phyloP scores from a whole-genome alignment of 495 filamentous ascomycete genomes.

The Sordaria brevicollis region DNA sequence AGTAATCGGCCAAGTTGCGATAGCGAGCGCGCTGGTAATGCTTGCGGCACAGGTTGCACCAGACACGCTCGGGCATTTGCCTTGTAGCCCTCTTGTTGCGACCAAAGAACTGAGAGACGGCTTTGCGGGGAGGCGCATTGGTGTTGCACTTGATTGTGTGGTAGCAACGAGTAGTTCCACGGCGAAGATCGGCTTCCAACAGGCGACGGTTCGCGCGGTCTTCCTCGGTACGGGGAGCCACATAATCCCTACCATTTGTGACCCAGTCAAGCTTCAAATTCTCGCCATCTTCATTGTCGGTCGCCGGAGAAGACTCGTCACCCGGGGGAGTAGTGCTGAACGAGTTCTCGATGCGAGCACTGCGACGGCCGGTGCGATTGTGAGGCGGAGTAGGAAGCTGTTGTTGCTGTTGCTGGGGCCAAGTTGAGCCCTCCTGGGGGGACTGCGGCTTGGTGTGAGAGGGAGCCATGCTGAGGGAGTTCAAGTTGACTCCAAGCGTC shows the following conservation, averaged over 20 bases:
- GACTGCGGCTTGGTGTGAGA: background rate
- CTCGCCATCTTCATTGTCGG: background rate
- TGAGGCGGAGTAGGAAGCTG: background rate
- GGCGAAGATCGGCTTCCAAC: background rate
- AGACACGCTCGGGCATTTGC: slow-evolving; percentile 51
- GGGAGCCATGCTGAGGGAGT: background rate
- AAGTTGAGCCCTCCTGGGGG: background rate
- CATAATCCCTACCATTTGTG: background rate
- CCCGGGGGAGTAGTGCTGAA: background rate
- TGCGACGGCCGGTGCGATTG: background rate
- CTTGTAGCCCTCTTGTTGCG: slow-evolving; percentile 72
- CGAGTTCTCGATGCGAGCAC: background rate
- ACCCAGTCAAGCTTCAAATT: background rate
- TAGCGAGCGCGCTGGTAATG: slow-evolving; percentile 75
- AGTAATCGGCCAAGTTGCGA: slow-evolving; percentile 48
- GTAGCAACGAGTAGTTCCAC: slow-evolving; percentile 16
- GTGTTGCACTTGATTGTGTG: slow-evolving; percentile 38
- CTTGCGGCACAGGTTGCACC: slow-evolving; percentile 69
- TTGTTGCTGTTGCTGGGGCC: background rate
- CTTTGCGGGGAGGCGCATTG: slow-evolving; percentile 49
- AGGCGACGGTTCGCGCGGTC: background rate
- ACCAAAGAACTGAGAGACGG: slow-evolving; percentile 80
- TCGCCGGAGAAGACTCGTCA: background rate
- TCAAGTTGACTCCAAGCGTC: background rate
- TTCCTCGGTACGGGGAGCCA: background rate